Percentiles rank a stretch among this genome's conserved stretches.
Conservation (phyloP, 768 basidiomycete species). For the Lactarius vividus region DNA sequence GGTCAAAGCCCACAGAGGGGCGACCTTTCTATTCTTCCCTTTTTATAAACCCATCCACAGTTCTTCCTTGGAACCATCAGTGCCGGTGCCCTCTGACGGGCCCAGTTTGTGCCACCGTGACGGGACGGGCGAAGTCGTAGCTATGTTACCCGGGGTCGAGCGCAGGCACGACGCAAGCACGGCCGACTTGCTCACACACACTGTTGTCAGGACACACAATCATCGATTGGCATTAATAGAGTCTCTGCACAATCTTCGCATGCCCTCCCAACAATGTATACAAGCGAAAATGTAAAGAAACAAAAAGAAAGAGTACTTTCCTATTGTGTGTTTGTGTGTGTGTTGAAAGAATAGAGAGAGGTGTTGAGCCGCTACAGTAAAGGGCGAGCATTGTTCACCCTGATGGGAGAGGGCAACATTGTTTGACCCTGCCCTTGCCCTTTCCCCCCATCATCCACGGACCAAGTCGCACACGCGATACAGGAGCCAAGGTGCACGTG, state of each 20-base stretch:
- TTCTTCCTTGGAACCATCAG: background rate
- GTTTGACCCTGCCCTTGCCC: background rate
- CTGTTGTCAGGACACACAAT: slow-evolving; percentile 25
- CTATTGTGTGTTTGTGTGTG: slow-evolving; percentile 2
- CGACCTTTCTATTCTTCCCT: background rate
- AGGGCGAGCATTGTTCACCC: background rate
- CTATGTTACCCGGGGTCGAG: background rate
- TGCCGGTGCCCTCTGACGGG: background rate
- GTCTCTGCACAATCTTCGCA: slow-evolving; percentile 19
- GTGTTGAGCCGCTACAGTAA: background rate
- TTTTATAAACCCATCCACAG: background rate
- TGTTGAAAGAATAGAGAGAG: background rate
- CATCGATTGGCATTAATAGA: slow-evolving; percentile 22
- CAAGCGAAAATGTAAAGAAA: slow-evolving; percentile 13
- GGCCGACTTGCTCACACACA: slow-evolving; percentile 22
- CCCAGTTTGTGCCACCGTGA: background rate
- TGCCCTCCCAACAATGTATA: slow-evolving; percentile 27
- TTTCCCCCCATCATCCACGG: background rate
- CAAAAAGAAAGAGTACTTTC: background rate
- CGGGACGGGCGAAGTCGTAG: background rate
- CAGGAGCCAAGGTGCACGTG: background rate
- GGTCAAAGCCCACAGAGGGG: slow-evolving; percentile 2
- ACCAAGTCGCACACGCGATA: background rate
- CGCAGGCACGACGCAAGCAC: background rate
- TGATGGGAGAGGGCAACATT: background rate